Evolutionary conservation across 2,329 filamentous ascomycete species (phyloP).

Genomic region (Neonectria coccinea): DNA sequence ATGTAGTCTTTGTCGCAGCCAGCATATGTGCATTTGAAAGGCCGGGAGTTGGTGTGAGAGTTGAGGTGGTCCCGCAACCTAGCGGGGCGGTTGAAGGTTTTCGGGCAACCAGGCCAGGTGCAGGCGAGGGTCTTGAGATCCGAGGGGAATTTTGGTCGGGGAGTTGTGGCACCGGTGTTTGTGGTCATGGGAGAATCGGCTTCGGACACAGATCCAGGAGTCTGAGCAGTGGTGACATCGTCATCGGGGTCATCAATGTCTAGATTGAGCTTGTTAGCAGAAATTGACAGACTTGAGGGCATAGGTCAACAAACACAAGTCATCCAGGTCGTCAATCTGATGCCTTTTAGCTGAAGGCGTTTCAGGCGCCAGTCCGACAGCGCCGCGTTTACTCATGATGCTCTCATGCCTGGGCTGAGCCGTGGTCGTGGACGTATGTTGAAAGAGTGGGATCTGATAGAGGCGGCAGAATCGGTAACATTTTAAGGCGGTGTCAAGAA

Average conservation of each 20-base stretch:
- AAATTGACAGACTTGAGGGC: neutral
- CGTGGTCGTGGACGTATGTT: slow-evolving; percentile 7
- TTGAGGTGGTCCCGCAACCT: slow-evolving; percentile 83
- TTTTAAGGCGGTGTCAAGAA: slow-evolving; percentile 50
- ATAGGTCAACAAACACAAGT: slow-evolving; percentile 38
- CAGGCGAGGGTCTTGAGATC: slow-evolving; percentile 83
- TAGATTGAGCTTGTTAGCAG: slow-evolving; percentile 30
- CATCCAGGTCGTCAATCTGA: slow-evolving; percentile 31
- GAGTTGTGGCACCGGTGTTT: slow-evolving; percentile 52
- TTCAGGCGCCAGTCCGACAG: slow-evolving; percentile 39
- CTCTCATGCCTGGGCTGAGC: slow-evolving; percentile 32
- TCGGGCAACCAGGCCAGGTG: slow-evolving; percentile 78
- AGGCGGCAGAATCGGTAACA: slow-evolving; percentile 49
- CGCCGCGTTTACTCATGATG: slow-evolving; percentile 52
- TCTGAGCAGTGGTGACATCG: slow-evolving; percentile 47
- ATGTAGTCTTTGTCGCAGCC: slow-evolving; percentile 87
- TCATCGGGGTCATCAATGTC: slow-evolving; percentile 51
- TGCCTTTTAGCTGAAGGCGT: slow-evolving; percentile 46
- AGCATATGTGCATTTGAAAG: slow-evolving; percentile 77
- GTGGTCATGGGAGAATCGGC: slow-evolving; percentile 48
- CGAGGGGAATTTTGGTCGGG: slow-evolving; percentile 70
- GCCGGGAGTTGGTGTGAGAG: slow-evolving; percentile 86
- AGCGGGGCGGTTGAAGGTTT: slow-evolving; percentile 89
- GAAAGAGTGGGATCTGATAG: slow-evolving; percentile 25
- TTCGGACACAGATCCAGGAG: slow-evolving; percentile 50